phyloP scores from a whole-genome alignment of 257 asterid species.

The Nicotiana undulata region DNA sequence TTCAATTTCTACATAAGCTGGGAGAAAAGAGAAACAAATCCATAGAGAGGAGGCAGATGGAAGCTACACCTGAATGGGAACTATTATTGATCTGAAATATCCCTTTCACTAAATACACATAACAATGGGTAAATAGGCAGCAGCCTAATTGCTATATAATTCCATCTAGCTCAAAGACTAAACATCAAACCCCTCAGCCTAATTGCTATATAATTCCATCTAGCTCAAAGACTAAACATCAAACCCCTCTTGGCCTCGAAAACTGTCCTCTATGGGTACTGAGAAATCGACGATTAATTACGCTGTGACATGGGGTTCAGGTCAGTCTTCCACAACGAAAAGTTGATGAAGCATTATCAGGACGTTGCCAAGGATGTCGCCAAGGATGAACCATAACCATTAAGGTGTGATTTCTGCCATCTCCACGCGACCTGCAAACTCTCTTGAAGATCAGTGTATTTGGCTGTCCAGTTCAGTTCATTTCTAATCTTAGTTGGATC shows the following conservation, averaged over 20 bases:
- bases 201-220: neutral
- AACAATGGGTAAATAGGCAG: neutral
- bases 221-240: neutral
- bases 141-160: neutral
- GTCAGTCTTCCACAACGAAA: neutral
- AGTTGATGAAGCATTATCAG: conserved; percentile 12
- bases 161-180: neutral
- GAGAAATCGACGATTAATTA: neutral
- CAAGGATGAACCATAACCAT: conserved; percentile 47
- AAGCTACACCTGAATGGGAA: neutral
- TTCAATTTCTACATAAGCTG: neutral
- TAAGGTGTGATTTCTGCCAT: conserved; percentile 81
- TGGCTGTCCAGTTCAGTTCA: conserved; percentile 89
- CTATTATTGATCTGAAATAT: conserved; percentile 1
- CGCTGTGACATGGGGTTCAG: neutral
- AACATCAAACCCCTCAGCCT: neutral
- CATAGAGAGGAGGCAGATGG: neutral
- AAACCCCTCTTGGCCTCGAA: conserved; percentile 10
- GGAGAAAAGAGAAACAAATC: neutral
- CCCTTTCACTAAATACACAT: conserved; percentile 3
- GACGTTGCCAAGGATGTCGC: conserved; percentile 29
- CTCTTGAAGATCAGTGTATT: conserved; percentile 50
- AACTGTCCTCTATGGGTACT: neutral
- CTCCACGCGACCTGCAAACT: conserved; percentile 84
- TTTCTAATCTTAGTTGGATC: conserved; percentile 65